Conservation (phyloP, 1,284 basidiomycete species). For the Cryptococcus jaspeensis region DNA sequence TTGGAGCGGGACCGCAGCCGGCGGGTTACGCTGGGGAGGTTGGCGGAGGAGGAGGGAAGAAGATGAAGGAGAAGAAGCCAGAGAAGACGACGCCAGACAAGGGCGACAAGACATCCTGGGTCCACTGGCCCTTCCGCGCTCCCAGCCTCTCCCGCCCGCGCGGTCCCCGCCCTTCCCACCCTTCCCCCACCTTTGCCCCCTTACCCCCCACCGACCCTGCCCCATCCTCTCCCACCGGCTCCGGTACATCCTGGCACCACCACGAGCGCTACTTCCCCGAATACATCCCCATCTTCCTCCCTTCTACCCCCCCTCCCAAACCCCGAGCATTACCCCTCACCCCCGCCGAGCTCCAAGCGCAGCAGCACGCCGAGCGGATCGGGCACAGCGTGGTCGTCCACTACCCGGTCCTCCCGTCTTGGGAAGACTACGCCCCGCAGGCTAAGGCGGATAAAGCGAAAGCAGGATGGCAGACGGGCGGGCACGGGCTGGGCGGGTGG, state of each 20-base stretch:
- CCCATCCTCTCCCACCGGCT: constrained; percentile 1
- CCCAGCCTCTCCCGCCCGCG: not conserved
- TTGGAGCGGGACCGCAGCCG: no score
- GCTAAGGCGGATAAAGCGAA: constrained; percentile 8
- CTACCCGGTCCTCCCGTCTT: constrained; percentile 35
- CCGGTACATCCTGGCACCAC: constrained; percentile 25
- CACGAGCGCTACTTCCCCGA: constrained; percentile 39
- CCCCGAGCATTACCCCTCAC: not conserved
- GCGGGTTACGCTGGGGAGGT: no score
- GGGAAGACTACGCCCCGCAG: constrained; percentile 22
- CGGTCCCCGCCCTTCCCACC: not conserved
- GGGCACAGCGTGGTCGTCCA: constrained; percentile 30
- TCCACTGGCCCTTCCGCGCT: constrained; percentile 2
- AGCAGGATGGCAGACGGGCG: constrained; percentile 24
- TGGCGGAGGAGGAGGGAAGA: no score
- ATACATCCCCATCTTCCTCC: constrained; percentile 25
- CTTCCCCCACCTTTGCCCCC: no score
- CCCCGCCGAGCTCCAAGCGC: constrained; percentile 19
- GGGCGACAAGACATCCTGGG: constrained; percentile 3
- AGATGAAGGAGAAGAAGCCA: no score
- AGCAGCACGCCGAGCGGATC: constrained; percentile 15
- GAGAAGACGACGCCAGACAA: no score
- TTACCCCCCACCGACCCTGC: no score
- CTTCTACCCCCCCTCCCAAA: not conserved
- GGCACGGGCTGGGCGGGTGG: constrained; percentile 17